Percentiles rank a stretch among this genome's conserved stretches.
Evolutionary conservation across 352 stramenopile species (phyloP).

Genomic region (Pythium dissotocum): DNA sequence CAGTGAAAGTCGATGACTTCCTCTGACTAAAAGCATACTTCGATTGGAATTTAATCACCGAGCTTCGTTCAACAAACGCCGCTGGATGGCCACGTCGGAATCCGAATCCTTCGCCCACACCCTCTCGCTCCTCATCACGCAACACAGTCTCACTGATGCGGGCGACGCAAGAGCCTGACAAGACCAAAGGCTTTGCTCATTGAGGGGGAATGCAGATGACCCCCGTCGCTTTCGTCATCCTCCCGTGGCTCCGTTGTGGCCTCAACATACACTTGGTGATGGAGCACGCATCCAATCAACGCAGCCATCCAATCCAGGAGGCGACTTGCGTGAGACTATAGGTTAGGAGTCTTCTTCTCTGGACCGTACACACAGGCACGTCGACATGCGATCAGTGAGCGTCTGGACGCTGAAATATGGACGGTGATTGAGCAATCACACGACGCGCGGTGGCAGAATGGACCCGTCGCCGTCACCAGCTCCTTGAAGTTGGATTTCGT

Average conservation of each 20-base stretch:
- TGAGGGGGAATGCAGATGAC: background rate
- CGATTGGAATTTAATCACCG: conserved; percentile 1
- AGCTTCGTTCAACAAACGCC: background rate
- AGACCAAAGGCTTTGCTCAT: background rate
- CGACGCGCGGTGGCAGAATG: no score
- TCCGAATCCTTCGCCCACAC: background rate
- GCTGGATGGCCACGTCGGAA: background rate
- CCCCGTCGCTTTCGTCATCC: background rate
- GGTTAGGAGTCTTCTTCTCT: background rate
- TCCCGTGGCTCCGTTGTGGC: background rate
- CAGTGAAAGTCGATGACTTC: background rate
- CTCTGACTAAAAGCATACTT: background rate
- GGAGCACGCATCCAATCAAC: no score
- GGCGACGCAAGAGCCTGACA: background rate
- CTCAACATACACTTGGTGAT: background rate
- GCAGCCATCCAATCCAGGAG: background rate
- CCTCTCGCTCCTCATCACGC: background rate
- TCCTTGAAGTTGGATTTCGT: background rate
- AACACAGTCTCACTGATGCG: background rate
- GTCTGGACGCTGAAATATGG: background rate
- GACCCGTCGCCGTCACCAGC: background rate
- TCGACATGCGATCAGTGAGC: background rate
- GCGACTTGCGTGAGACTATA: background rate
- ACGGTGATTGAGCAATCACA: background rate
- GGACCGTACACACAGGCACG: background rate